phyloP scores from a whole-genome alignment of 768 basidiomycete genomes.

The Clathrus columnatus region DNA sequence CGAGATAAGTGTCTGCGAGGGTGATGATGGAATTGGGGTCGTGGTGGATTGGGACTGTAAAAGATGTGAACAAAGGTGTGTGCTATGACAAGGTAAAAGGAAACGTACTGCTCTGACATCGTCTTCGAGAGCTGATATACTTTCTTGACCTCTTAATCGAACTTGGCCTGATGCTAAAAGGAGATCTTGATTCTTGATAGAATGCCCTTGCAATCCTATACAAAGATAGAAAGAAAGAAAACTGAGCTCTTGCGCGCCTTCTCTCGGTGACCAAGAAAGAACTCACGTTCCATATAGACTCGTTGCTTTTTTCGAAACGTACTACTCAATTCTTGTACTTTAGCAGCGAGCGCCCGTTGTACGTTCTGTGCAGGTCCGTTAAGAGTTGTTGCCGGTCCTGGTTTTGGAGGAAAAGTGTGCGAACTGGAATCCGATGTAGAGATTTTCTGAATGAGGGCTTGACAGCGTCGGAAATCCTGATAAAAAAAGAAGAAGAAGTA shows the following conservation, averaged over 20 bases:
- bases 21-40: constrained; percentile 21
- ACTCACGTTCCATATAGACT: constrained; percentile 96
- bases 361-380: constrained; percentile 83
- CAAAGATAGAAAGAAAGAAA: constrained; percentile 13
- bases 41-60: constrained; percentile 8
- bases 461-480: constrained; percentile 56
- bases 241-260: constrained; percentile 14
- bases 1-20: constrained; percentile 26
- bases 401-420: constrained; percentile 56
- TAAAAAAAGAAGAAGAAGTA: constrained; percentile 12
- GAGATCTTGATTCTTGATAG: constrained; percentile 93
- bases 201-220: constrained; percentile 90
- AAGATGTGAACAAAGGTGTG: constrained; percentile 9
- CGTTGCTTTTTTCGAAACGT: constrained; percentile 96
- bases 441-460: constrained; percentile 68
- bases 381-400: constrained; percentile 32
- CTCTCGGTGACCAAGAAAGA: constrained; percentile 7
- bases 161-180: constrained; percentile 84
- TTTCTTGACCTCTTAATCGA: constrained; percentile 72
- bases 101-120: constrained; percentile 77
- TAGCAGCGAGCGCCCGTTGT: constrained; percentile 91
- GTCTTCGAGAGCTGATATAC: constrained; percentile 79
- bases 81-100: neutral
- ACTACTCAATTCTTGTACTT: constrained; percentile 87
- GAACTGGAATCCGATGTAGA: constrained; percentile 35